Evolutionary conservation across 306 rosid species (phyloP), one percentile per base, ranked within the genome.

Genomic region (Urtica urens): DNA sequence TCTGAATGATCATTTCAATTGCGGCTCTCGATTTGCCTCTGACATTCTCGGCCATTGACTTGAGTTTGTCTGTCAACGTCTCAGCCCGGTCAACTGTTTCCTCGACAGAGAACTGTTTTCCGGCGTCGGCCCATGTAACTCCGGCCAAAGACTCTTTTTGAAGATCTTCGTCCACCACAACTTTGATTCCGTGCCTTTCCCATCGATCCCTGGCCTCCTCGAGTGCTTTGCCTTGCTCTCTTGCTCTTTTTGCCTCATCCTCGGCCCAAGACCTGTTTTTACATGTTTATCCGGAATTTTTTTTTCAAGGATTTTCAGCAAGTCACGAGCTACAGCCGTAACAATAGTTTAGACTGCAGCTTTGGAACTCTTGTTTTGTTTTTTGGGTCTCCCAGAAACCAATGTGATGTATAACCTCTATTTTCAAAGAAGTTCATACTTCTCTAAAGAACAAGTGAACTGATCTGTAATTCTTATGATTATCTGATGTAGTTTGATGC

Each of bases 201-300:
- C 99, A 92, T 41, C 87, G 87, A 54, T 75, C 82, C 57, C 99
- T 73, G 49, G 99, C 96, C 68, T 92, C 96, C 64, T 92, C 99
- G 15, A 92, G 83, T 23, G 78, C 71, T 65, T 64, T 85, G 42
- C 87, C 96, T 44, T 92, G 94, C 66, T 79, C 96, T 65, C 86
- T 79, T 46, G 88, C 99, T 59, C 93, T 74, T 68, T 75, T 85
- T 21, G 99, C 96, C 72, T 92, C 99, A 23, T 92, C 96, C 75
- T 92, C 99, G 0, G 99, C 99, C 99, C 99, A 90, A 52, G 87
- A 55, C 79, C 99, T 92, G 77, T 20, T 7, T n/a, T n/a, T n/a
- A n/a, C n/a, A n/a, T n/a, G n/a, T n/a, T n/a, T n/a, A n/a, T n/a
- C n/a, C n/a, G n/a, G n/a, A n/a, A n/a, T n/a, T n/a, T n/a, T n/a